Evolutionary conservation across 148 eudicot genomes (phyloP), one percentile per base, ranked within the genome.

Genomic region (Drosera capensis): DNA sequence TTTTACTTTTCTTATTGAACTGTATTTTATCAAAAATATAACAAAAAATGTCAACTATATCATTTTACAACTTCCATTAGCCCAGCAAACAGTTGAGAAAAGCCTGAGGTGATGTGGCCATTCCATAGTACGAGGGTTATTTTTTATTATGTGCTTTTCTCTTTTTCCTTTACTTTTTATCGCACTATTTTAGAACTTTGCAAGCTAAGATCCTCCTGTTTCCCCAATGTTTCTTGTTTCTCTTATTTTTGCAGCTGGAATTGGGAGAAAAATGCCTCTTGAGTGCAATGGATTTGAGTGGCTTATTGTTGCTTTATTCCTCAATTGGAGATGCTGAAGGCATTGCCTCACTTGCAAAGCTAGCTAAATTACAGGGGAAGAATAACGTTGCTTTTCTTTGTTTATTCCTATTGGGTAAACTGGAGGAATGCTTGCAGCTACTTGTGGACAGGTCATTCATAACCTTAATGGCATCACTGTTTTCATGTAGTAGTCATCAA

Each of bases 281-380:
- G 66, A 72, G 70, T 46, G 97, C 97, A 51, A 75, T 65, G 73
- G 97, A 90, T 66, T 71, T 80, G 69, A 90, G 95, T 71, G 97
- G 97, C 31, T 70, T 90, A 64, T 68, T 90, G 77, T 63, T 90
- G 42, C 87, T 90, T 57, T 90, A 90, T 57, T 90, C 95, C 48
- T 83, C 97, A 51, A 70, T 90, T 52, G 97, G 97, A 61, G 87
- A 90, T 71, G 95, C 80, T 24, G 86, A 84, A 57, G 97, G 90
- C 51, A 71, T 90, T 40, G 68, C 80, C 31, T 65, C 56, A 48
- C 95, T 88, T 53, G 92, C 87, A 35, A 67, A 68, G 50, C 61
- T 71, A 49, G 84, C 97, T 46, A 75, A 71, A 66, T 86, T 77
- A 68, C 67, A 80, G 57, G 97, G 94, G 42, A 88, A 83, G 66